Conservation (phyloP, 129 eudicot species). For the Erigeron canadensis region DNA sequence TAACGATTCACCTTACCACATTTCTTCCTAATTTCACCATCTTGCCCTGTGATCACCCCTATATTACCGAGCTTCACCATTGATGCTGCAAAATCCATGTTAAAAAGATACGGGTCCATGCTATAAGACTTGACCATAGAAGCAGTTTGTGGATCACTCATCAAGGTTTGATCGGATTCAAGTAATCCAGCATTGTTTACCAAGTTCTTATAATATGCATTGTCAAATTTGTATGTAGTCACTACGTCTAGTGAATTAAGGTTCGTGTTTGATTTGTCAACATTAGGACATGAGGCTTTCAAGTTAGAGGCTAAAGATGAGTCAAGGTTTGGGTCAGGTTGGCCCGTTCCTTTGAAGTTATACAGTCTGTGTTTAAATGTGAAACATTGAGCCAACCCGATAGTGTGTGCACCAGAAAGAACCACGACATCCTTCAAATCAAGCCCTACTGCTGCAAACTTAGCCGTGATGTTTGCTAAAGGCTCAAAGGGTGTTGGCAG, state of each 20-base stretch:
- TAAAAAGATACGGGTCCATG: slow-evolving; percentile 43
- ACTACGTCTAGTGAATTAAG: slow-evolving; percentile 56
- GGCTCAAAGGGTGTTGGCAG: slow-evolving; percentile 83
- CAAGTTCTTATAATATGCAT: slow-evolving; percentile 59
- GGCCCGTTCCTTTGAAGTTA: slow-evolving; percentile 63
- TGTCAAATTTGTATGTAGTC: slow-evolving; percentile 50
- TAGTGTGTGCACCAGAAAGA: slow-evolving; percentile 85
- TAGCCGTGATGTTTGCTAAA: slow-evolving; percentile 62
- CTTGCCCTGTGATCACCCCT: slow-evolving; percentile 59
- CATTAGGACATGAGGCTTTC: slow-evolving; percentile 57
- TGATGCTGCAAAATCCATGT: slow-evolving; percentile 63
- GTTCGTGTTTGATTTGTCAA: slow-evolving; percentile 51
- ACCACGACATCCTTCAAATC: slow-evolving; percentile 73
- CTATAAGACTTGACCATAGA: slow-evolving; percentile 57
- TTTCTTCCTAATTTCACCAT: slow-evolving; percentile 66
- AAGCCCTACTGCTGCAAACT: slow-evolving; percentile 69
- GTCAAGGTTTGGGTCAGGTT: slow-evolving; percentile 65
- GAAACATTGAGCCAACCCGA: slow-evolving; percentile 82
- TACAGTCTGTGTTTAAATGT: slow-evolving; percentile 81
- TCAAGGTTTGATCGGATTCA: slow-evolving; percentile 77
- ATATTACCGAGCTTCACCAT: slow-evolving; percentile 67
- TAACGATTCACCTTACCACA: slow-evolving; percentile 53
- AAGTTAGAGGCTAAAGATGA: slow-evolving; percentile 50
- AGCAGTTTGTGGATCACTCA: slow-evolving; percentile 49
- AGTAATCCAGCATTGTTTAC: slow-evolving; percentile 65